phyloP scores from a whole-genome alignment of 225 moss, liverwort and hornwort genomes.

The Lunularia cruciata region DNA sequence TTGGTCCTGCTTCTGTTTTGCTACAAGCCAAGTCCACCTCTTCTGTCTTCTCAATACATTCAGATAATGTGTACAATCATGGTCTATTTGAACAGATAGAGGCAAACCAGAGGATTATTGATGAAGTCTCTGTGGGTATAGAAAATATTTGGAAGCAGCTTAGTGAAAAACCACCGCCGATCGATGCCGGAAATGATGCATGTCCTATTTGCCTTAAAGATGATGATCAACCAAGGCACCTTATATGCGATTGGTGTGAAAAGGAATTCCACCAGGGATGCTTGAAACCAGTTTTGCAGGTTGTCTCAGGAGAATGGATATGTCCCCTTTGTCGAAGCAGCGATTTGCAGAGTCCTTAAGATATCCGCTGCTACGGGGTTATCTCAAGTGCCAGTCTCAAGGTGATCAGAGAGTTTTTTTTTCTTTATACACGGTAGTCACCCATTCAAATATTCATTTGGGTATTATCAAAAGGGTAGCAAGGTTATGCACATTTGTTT shows the following conservation, averaged over 20 bases:
- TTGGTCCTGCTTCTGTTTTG: slow-evolving; percentile 13
- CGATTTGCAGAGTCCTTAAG: background rate
- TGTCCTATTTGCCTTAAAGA: slow-evolving; percentile 16
- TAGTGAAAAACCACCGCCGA: background rate
- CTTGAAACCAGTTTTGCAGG: slow-evolving; percentile 8
- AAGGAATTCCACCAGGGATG: slow-evolving; percentile 20
- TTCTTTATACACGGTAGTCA: background rate
- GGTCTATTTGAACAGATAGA: slow-evolving; percentile 4
- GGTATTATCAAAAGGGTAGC: background rate
- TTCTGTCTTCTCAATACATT: slow-evolving; percentile 2
- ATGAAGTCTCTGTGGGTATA: background rate
- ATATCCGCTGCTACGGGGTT: background rate
- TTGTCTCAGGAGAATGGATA: slow-evolving; percentile 9
- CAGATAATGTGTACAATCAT: background rate
- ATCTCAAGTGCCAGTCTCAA: background rate
- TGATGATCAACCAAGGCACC: slow-evolving; percentile 12
- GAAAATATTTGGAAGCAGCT: slow-evolving; percentile 13
- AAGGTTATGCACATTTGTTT: background rate
- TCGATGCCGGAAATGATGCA: background rate
- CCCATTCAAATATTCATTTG: background rate
- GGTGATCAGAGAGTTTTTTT: background rate
- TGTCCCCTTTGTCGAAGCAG: slow-evolving; percentile 18
- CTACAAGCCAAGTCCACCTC: slow-evolving; percentile 15
- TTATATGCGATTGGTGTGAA: slow-evolving; percentile 25
- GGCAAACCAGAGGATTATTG: background rate